phyloP scores from a whole-genome alignment of 106 monocot species.

The Dactylorhiza incarnata region DNA sequence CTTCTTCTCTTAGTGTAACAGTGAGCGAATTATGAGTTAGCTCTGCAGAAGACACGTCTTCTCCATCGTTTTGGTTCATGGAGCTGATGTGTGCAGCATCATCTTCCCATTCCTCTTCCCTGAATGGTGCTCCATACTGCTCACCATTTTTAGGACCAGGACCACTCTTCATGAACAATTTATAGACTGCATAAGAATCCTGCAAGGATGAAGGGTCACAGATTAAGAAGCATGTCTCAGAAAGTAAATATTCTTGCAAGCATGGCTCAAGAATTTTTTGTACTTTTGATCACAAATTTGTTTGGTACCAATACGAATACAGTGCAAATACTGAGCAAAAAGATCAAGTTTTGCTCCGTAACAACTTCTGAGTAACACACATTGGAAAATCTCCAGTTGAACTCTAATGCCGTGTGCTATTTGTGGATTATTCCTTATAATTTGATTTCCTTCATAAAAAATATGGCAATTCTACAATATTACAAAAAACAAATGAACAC shows the following conservation, averaged over 20 bases:
- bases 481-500: too few relatives aligned
- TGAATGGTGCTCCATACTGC: slow-evolving; percentile 85
- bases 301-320: too few relatives aligned
- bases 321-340: too few relatives aligned
- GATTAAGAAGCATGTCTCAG: neutral
- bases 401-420: too few relatives aligned
- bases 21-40: neutral
- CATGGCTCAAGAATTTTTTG: too few relatives aligned
- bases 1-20: neutral
- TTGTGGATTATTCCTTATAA: too few relatives aligned
- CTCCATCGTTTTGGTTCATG: slow-evolving; percentile 7
- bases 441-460: too few relatives aligned
- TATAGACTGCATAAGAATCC: slow-evolving; percentile 72
- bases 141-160: slow-evolving; percentile 91
- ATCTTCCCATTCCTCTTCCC: slow-evolving; percentile 70
- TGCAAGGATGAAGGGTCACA: slow-evolving; percentile 13
- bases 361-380: too few relatives aligned
- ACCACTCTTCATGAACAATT: slow-evolving; percentile 73
- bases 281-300: too few relatives aligned
- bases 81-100: slow-evolving; percentile 19
- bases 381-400: too few relatives aligned
- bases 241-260: neutral
- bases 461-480: too few relatives aligned
- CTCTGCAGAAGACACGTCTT: neutral
- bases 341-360: too few relatives aligned